phyloP scores from a whole-genome alignment of 2,329 filamentous ascomycete species.

The Didymella lethalis region DNA sequence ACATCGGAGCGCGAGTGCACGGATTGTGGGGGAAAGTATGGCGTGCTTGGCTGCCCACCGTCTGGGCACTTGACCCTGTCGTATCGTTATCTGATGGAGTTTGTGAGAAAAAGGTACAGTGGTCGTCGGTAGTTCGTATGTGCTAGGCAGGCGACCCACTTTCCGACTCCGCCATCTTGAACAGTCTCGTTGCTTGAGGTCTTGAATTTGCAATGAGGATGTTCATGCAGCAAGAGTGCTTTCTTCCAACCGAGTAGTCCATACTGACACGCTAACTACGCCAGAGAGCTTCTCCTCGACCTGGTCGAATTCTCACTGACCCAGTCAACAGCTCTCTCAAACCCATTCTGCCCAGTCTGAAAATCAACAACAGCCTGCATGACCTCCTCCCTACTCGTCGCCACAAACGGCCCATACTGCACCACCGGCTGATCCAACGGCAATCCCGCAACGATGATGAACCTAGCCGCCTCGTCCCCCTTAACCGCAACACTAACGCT shows the following conservation, averaged over 20 bases:
- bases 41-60: slow-evolving; percentile 10
- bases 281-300: background rate
- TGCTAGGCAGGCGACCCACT: background rate
- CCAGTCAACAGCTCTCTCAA: background rate
- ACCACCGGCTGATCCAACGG: slow-evolving; percentile 25
- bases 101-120: background rate
- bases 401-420: slow-evolving; percentile 47
- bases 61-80: background rate
- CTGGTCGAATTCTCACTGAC: background rate
- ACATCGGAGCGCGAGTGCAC: slow-evolving; percentile 14
- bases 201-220: too few species aligned
- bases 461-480: background rate
- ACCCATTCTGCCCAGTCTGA: slow-evolving; percentile 17
- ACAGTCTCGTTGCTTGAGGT: too few species aligned
- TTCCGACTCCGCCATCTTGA: background rate
- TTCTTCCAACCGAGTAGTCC: background rate
- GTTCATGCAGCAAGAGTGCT: too few species aligned
- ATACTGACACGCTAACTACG: background rate
- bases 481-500: background rate
- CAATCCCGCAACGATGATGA: background rate
- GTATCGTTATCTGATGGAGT: background rate
- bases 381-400: slow-evolving; percentile 38
- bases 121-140: background rate
- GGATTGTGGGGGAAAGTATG: slow-evolving; percentile 16
- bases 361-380: slow-evolving; percentile 42